Evolutionary conservation across 148 eudicot species (phyloP), one percentile per base, ranked within the genome.

Genomic region (Vaccinium vitisidaea): DNA sequence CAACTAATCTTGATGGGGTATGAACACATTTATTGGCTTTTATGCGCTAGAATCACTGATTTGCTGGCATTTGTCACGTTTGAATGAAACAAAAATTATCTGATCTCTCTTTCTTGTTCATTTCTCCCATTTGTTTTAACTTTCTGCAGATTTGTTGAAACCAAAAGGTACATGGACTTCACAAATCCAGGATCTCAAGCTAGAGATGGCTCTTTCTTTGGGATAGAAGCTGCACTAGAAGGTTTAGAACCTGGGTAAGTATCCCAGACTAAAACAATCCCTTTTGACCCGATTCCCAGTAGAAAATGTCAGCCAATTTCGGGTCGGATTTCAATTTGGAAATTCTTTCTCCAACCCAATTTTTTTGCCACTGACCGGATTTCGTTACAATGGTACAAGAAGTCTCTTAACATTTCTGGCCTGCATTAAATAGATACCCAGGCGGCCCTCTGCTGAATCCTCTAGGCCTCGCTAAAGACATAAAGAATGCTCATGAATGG

Each of bases 101-200:
- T 54, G 76, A 71, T 71, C 52, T 16, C 23, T 69, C n/a, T 19
- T 8, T 14, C 75, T 50, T 15, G 54, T 75, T 27, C 21, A 18
- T 59, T 23, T 46, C 13, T 19, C 27, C 73, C 52, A 6, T 83
- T 36, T 63, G 14, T 1, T 85, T 52, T 21, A 2, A 27, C 46
- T 75, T 77, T 32, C 36, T 75, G 79, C 89, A 96, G 97, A 80
- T 96, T 96, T 87, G 99, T 91, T 13, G 99, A 96, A 90, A 96
- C 98, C 30, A 96, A 94, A 90, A 87, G 98, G 88, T 92, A 92
- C 82, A 96, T 96, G 97, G 99, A 96, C 85, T 92, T 91, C 82
- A 81, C 83, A 39, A 87, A 58, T 86, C 98, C 99, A 3, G 97
- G 99, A 82, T 96, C 99, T 87, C 99, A 96, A 91, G 98, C 97